A percentile compares a stretch with the other conserved stretches of the same genome.
phyloP scores from a whole-genome alignment of 345 rosid species.

The Hirschfeldia incana region DNA sequence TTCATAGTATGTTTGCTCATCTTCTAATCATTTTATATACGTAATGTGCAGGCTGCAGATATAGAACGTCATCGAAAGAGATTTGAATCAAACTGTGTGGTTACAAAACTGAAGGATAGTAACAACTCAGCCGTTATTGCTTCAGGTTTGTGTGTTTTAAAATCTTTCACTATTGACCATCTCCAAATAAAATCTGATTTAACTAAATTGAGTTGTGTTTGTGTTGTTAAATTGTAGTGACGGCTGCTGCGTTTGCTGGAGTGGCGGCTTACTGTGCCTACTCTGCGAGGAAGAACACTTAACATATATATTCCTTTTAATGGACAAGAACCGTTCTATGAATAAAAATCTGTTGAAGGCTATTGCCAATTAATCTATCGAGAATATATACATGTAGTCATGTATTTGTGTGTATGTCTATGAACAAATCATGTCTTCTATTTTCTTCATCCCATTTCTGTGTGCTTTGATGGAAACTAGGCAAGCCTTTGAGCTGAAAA shows the following conservation, averaged over 20 bases:
- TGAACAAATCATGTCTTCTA: conserved; percentile 18
- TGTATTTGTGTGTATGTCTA: background rate
- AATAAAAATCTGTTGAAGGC: conserved; percentile 2
- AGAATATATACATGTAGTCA: conserved; percentile 1
- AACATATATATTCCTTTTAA: background rate
- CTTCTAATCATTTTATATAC: background rate
- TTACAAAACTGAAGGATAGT: conserved; percentile 28
- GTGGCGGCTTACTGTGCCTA: conserved; percentile 40
- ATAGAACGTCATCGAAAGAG: conserved; percentile 29
- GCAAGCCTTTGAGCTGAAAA: too few species aligned
- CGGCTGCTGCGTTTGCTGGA: conserved; percentile 44
- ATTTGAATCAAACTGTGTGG: conserved; percentile 31
- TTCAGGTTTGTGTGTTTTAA: conserved; percentile 27
- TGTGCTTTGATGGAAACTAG: too few species aligned
- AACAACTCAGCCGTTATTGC: conserved; percentile 35
- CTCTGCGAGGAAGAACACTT: conserved; percentile 36
- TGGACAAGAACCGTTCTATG: background rate
- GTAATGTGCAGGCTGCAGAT: conserved; percentile 29
- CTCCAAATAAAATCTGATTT: background rate
- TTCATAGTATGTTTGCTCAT: background rate
- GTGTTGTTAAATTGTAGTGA: conserved; percentile 20
- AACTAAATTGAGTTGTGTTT: background rate
- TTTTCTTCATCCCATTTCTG: conserved; percentile 17
- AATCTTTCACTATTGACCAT: background rate
- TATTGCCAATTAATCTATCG: background rate